Conservation (phyloP, 805 yeast genomes). For the Geotrichum ghanense region DNA sequence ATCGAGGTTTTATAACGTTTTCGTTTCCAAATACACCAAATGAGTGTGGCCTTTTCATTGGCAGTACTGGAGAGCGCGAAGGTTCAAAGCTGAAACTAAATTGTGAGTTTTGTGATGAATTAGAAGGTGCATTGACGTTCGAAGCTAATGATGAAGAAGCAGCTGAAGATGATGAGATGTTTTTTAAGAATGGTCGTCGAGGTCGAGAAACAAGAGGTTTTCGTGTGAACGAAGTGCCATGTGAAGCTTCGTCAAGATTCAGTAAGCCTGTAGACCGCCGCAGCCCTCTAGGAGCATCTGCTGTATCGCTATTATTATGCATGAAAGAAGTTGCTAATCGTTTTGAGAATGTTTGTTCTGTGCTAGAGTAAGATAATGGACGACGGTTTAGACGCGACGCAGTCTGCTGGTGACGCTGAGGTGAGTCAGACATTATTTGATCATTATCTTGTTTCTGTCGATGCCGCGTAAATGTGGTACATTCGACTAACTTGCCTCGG, state of each 20-base stretch:
- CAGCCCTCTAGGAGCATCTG: conserved; percentile 13
- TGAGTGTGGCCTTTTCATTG: conserved; percentile 19
- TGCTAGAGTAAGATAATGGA: neutral
- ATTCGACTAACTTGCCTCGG: neutral
- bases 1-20: conserved; percentile 7
- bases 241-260: conserved; percentile 29
- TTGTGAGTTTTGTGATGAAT: conserved; percentile 3
- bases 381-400: neutral
- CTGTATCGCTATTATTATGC: conserved; percentile 6
- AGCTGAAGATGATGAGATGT: neutral
- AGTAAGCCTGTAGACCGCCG: conserved; percentile 31
- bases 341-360: neutral
- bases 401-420: neutral
- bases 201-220: conserved; percentile 2
- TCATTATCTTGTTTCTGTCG: neutral
- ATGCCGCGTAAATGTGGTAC: neutral
- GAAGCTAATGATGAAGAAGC: neutral
- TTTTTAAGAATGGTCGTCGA: conserved; percentile 2
- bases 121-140: neutral
- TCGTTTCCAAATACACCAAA: conserved; percentile 13
- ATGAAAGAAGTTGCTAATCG: conserved; percentile 1
- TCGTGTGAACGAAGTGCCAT: conserved; percentile 5
- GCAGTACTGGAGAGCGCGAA: conserved; percentile 6
- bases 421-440: neutral
- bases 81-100: conserved; percentile 3